These are phyloP conservation scores for Cercophora samala DNA, from an alignment of 495 filamentous ascomycete genomes.

Conservation along the genomic window DNA sequence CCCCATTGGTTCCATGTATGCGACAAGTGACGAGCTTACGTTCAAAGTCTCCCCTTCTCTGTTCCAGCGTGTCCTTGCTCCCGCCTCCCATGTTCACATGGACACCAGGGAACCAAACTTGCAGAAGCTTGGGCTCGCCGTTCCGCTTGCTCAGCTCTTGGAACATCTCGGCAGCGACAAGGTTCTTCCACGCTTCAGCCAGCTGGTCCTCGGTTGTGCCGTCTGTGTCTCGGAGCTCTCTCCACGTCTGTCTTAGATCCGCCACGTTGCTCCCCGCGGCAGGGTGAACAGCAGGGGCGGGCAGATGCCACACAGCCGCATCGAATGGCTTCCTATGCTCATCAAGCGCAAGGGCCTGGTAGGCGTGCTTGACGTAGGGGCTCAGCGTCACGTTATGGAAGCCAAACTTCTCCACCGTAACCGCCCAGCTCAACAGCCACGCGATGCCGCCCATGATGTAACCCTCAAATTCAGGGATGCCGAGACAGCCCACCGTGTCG, in stretches of 20 bases:
- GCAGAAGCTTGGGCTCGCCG: conserved; percentile 46
- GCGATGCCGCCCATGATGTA: neutral
- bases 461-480: conserved; percentile 20
- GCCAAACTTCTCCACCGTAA: conserved; percentile 18
- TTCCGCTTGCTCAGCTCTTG: conserved; percentile 14
- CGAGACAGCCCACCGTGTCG: conserved; percentile 3
- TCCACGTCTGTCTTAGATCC: conserved; percentile 10
- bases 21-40: neutral
- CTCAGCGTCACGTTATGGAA: conserved; percentile 13
- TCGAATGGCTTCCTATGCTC: conserved; percentile 14
- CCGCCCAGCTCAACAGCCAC: conserved; percentile 19
- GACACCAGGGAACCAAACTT: conserved; percentile 68
- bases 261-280: neutral
- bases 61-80: conserved; percentile 27
- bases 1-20: neutral
- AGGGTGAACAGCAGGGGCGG: conserved; percentile 6
- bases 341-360: conserved; percentile 19
- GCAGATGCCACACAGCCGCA: conserved; percentile 24
- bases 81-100: conserved; percentile 66
- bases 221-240: conserved; percentile 7
- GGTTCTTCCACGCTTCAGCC: conserved; percentile 12
- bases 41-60: conserved; percentile 9
- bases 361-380: conserved; percentile 32
- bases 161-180: conserved; percentile 17
- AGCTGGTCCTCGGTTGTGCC: conserved; percentile 7